Evolutionary conservation across 2,329 filamentous ascomycete species (phyloP), one percentile per base, ranked within the genome.

Genomic region (Penicillium sp.): DNA sequence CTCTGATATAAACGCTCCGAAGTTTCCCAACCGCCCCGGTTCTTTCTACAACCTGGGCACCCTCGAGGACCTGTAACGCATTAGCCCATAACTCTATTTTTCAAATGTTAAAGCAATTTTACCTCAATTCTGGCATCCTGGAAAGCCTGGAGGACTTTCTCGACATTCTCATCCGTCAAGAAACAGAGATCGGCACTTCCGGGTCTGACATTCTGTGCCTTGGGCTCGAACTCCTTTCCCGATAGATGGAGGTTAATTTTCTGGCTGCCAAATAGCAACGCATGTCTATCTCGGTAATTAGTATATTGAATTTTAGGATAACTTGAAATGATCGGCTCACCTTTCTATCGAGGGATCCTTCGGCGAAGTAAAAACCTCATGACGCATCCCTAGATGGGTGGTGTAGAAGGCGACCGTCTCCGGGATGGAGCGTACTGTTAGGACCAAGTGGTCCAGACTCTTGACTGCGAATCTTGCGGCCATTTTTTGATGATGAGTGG

Each of bases 121-220:
- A 65, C 77, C 54, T 80, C 70, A 1, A 84, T 71, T 27, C 71
- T 74, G 2, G 63, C 68, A 12, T 74, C 63, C 45, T 83, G 72
- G 1, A 62, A 60, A 17, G 60, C 63, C 4, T 66, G 51, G n/a
- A 78, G 62, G 3, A 84, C 74, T 0, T 72, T 66, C 2, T 78
- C 74, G 2, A 86, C 74, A 4, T 76, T 70, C 7, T 79, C 75
- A 5, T 81, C 70, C 0, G 83, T 76, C 23, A 86, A 63, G 49
- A 86, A 86, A 61, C 83, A 86, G 27, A 86, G 52, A 62, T 86
- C 84, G 9, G 78, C 82, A 9, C 80, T 83, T 0, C 84, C 84
- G 0, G 81, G 79, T 46, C 79, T 71, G 0, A 82, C 81, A 9
- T 68, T 74, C 3, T 63, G 62, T 0, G 83, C 84, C 61, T 84